Evolutionary conservation across 2,329 filamentous ascomycete species (phyloP).

Genomic region (Biscogniauxia sp.): DNA sequence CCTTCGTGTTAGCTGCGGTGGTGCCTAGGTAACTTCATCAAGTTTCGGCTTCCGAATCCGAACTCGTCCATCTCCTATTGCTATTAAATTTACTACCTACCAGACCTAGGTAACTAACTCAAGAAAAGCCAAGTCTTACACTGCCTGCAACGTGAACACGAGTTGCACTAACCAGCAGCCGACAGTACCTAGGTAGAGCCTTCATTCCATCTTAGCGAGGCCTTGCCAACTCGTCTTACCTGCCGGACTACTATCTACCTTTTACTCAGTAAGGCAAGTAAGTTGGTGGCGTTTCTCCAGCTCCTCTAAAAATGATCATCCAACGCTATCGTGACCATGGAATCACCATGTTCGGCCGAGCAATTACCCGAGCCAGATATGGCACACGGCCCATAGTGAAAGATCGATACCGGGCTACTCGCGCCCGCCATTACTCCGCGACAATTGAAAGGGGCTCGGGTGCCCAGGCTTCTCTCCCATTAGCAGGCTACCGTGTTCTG

Average conservation of each 20-base stretch:
- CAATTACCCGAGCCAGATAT: conserved; percentile 9
- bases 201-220: not conserved
- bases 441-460: conserved; percentile 26
- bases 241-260: no score
- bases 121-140: no score
- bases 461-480: conserved; percentile 48
- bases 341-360: conserved; percentile 21
- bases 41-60: not conserved
- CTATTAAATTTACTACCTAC: not conserved
- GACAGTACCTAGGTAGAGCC: not conserved
- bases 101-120: no score
- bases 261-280: no score
- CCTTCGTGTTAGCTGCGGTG: not conserved
- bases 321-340: not conserved
- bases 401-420: conserved; percentile 6
- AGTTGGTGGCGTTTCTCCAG: no score
- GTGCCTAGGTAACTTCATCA: not conserved
- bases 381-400: conserved; percentile 9
- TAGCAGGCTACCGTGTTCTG: conserved; percentile 83
- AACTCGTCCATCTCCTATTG: not conserved
- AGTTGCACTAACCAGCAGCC: not conserved
- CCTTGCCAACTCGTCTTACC: no score
- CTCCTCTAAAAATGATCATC: not conserved
- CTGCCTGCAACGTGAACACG: no score
- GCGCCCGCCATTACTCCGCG: conserved; percentile 26